Conservation (phyloP, 192 early-diverging fungal genomes). For the Backusella liffmaniae region DNA sequence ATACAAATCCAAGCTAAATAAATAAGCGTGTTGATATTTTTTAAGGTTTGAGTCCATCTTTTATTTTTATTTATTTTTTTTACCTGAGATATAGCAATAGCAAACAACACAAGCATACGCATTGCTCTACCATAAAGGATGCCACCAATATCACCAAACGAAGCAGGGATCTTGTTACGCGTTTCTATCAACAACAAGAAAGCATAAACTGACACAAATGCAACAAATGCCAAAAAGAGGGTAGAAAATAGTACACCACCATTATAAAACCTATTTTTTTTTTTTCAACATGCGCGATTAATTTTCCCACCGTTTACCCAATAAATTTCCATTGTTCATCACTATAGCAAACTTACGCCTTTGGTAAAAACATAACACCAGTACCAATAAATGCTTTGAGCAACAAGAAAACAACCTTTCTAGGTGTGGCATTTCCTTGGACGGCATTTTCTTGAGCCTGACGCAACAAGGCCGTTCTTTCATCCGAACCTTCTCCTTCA, state of each 20-base stretch:
- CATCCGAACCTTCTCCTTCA: conserved; percentile 6
- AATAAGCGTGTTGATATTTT: neutral
- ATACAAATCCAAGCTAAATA: conserved; percentile 77
- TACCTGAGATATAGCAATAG: conserved; percentile 48
- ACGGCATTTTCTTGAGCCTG: conserved; percentile 5
- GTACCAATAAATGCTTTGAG: conserved; percentile 71
- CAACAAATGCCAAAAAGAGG: conserved; percentile 40
- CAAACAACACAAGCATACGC: conserved; percentile 57
- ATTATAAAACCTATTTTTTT: conserved; percentile 47
- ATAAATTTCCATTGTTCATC: neutral
- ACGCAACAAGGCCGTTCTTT: conserved; percentile 24
- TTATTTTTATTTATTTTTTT: neutral
- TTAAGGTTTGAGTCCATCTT: neutral
- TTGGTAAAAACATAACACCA: conserved; percentile 39
- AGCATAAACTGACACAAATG: conserved; percentile 61
- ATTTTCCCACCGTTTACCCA: neutral
- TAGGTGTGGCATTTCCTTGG: conserved; percentile 58
- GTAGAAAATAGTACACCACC: conserved; percentile 67
- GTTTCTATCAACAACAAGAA: conserved; percentile 71
- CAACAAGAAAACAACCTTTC: conserved; percentile 75
- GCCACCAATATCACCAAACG: conserved; percentile 70
- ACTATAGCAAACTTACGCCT: conserved; percentile 12
- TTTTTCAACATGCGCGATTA: neutral
- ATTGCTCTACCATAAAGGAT: conserved; percentile 61
- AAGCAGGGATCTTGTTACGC: conserved; percentile 58